Percentiles rank a stretch among this genome's conserved stretches.
Conservation (phyloP, 805 yeast species). For the Metschnikowia dekortorum region DNA sequence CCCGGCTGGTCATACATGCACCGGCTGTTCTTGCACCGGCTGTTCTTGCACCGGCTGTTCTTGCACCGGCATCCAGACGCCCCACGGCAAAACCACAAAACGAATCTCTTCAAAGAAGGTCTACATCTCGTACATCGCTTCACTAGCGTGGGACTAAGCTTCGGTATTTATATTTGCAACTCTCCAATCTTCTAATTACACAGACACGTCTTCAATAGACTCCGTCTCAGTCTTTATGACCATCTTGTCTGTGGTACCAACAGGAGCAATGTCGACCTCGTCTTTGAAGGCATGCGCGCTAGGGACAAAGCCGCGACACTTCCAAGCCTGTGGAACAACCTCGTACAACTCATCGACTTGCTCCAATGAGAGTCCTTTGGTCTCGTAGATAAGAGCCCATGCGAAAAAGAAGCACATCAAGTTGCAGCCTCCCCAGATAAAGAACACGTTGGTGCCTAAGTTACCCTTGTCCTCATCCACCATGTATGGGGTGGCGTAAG, state of each 20-base stretch:
- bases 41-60: too few species aligned
- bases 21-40: too few species aligned
- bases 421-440: constrained; percentile 42
- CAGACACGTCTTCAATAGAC: constrained; percentile 28
- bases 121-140: too few species aligned
- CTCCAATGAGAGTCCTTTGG: constrained; percentile 40
- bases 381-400: constrained; percentile 33
- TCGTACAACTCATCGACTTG: constrained; percentile 39
- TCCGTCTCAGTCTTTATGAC: constrained; percentile 23
- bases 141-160: too few species aligned
- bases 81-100: too few species aligned
- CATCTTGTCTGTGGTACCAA: constrained; percentile 9
- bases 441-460: constrained; percentile 39
- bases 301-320: constrained; percentile 30
- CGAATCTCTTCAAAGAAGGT: too few species aligned
- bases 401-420: constrained; percentile 30
- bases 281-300: constrained; percentile 34
- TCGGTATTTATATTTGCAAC: background rate
- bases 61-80: too few species aligned
- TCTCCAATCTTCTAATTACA: background rate
- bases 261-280: constrained; percentile 11
- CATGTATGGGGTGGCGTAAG: constrained; percentile 40
- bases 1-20: too few species aligned
- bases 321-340: constrained; percentile 30
- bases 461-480: constrained; percentile 37